These are phyloP conservation scores for Tetrahymena malaccensis DNA, from an alignment of 73 alveolate genomes.

Conservation along the genomic window DNA sequence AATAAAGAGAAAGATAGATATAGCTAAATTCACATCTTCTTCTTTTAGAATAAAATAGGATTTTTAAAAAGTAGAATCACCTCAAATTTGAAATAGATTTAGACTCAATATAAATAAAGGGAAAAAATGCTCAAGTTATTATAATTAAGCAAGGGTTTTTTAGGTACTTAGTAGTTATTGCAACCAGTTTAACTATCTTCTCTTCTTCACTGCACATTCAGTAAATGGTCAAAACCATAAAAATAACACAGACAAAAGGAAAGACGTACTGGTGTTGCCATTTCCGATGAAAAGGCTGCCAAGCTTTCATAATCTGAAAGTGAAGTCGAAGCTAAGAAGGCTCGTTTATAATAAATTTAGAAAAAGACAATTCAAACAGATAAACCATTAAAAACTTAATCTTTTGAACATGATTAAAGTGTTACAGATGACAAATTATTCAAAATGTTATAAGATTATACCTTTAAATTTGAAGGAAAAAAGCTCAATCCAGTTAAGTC, in stretches of 20 bases:
- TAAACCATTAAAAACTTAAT: background rate
- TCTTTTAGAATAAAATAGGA: background rate
- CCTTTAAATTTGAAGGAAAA: background rate
- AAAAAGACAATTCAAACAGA: background rate
- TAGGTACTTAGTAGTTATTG: background rate
- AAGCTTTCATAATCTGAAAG: background rate
- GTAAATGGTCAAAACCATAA: background rate
- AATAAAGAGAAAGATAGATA: background rate
- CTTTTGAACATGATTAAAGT: background rate
- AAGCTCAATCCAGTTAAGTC: background rate
- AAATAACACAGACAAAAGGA: background rate
- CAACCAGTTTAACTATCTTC: background rate
- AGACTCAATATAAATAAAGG: background rate
- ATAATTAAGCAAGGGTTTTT: background rate
- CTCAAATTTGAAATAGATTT: background rate
- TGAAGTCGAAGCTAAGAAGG: background rate
- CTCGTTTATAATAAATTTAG: background rate
- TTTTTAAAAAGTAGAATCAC: background rate
- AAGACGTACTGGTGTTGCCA: constrained; percentile 2
- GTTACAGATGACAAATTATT: background rate
- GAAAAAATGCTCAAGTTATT: background rate
- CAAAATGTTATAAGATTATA: background rate
- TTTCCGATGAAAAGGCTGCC: background rate
- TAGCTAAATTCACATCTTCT: background rate
- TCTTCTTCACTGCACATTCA: background rate